A percentile compares a stretch with the other conserved stretches of the same genome.
Evolutionary conservation across 305 asterid species (phyloP).

Genomic region (Solanum chacoense): DNA sequence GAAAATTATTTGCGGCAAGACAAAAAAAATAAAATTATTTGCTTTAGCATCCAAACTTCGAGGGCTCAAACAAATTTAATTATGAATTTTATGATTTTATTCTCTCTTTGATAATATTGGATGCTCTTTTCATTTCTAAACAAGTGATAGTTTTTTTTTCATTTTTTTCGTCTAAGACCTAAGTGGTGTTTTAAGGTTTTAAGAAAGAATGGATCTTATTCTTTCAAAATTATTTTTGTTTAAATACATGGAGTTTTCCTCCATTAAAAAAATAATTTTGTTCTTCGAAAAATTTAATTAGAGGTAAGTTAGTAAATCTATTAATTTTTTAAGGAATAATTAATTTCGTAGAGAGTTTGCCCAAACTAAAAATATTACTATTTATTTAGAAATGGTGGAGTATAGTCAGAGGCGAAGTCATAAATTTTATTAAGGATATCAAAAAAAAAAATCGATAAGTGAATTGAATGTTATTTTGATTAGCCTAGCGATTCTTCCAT

Average conservation of each 20-base stretch:
- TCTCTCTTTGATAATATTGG: background rate
- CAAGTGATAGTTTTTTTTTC: background rate
- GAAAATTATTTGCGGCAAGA: background rate
- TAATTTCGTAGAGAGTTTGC: background rate
- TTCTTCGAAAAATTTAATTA: too few species aligned
- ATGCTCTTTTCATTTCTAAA: background rate
- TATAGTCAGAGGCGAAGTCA: too few species aligned
- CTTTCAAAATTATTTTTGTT: background rate
- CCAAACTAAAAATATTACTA: background rate
- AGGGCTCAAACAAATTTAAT: background rate
- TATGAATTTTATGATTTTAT: background rate
- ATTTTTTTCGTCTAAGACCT: background rate
- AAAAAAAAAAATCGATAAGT: too few species aligned
- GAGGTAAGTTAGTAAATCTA: background rate
- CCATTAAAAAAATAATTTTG: background rate
- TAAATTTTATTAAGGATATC: too few species aligned
- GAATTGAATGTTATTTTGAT: background rate
- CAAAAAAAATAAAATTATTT: background rate
- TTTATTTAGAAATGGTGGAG: too few species aligned
- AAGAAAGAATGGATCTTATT: background rate
- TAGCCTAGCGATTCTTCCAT: background rate
- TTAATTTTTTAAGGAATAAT: too few species aligned
- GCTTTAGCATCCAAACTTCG: background rate
- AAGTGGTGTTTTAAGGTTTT: background rate
- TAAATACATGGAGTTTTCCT: too few species aligned